These are phyloP conservation scores for Claviceps citrina DNA, from an alignment of 2,329 filamentous ascomycete genomes.

Conservation along the genomic window DNA sequence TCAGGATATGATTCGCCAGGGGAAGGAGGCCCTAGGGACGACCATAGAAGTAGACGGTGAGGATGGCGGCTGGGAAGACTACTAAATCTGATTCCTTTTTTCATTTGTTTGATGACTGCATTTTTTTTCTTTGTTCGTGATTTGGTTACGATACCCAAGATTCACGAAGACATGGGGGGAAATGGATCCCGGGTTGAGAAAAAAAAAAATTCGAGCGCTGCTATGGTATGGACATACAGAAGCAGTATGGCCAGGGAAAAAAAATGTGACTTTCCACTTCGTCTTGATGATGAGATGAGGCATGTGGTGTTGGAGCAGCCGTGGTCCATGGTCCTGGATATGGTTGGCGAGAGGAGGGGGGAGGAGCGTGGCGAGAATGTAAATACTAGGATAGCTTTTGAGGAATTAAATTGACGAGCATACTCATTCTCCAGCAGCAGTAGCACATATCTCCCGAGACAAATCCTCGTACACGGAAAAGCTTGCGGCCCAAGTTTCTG, in stretches of 20 bases:
- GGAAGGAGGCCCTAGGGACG: constrained; percentile 69
- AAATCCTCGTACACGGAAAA: no score
- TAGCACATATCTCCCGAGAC: no score
- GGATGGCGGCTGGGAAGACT: constrained; percentile 25
- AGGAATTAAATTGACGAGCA: not conserved
- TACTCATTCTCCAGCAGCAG: no score
- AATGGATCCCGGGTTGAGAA: no score
- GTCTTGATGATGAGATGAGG: not conserved
- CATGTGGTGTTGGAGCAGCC: not conserved
- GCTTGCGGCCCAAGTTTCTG: no score
- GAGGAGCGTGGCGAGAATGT: not conserved
- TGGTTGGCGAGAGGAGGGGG: not conserved
- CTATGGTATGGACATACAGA: no score
- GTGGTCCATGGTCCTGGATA: not conserved
- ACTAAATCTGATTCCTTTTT: constrained; percentile 1
- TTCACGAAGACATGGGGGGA: no score
- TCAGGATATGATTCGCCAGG: constrained; percentile 76
- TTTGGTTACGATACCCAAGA: constrained; percentile 4
- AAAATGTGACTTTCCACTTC: no score
- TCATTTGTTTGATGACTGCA: not conserved
- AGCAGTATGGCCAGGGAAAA: no score
- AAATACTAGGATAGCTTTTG: not conserved
- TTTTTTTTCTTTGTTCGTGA: constrained; percentile 1
- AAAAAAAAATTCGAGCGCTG: no score
- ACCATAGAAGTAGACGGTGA: constrained; percentile 48